These are phyloP conservation scores for Aspergillus bridgeri DNA, from an alignment of 495 filamentous ascomycete genomes.

Conservation along the genomic window DNA sequence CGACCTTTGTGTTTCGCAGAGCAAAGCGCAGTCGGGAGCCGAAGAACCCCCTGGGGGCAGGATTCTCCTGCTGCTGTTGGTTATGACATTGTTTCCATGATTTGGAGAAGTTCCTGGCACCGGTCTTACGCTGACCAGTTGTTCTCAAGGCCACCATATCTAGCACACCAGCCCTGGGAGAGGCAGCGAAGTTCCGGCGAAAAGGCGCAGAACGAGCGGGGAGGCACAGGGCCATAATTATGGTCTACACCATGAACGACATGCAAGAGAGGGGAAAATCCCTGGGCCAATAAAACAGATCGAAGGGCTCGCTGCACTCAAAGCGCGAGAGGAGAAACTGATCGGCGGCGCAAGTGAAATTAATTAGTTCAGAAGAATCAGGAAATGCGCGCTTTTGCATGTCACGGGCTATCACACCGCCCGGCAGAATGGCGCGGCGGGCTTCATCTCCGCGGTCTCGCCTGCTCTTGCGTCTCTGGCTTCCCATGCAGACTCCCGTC, in stretches of 20 bases:
- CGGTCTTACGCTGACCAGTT: constrained; percentile 32
- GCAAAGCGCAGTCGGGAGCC: constrained; percentile 58
- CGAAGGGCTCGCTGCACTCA: background rate
- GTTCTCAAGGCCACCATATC: constrained; percentile 42
- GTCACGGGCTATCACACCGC: constrained; percentile 18
- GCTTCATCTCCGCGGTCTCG: background rate
- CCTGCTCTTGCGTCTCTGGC: background rate
- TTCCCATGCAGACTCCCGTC: background rate
- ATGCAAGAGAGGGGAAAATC: constrained; percentile 17
- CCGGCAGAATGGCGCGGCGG: constrained; percentile 21
- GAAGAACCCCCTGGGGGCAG: constrained; percentile 54
- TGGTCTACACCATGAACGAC: constrained; percentile 29
- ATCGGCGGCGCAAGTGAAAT: background rate
- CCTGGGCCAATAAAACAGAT: background rate
- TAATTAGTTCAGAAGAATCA: too few species aligned
- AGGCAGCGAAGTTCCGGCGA: constrained; percentile 28
- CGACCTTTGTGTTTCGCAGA: constrained; percentile 69
- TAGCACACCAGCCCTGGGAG: constrained; percentile 32
- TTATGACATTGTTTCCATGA: constrained; percentile 37
- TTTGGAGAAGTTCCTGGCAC: constrained; percentile 41
- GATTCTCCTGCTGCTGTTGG: constrained; percentile 34
- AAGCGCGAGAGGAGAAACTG: background rate
- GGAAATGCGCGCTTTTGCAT: background rate
- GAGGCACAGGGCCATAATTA: constrained; percentile 42
- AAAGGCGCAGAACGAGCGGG: constrained; percentile 24